Percentiles rank a stretch among this genome's conserved stretches.
Evolutionary conservation across 139 green algal genomes (phyloP).

Genomic region (Chara braunii): DNA sequence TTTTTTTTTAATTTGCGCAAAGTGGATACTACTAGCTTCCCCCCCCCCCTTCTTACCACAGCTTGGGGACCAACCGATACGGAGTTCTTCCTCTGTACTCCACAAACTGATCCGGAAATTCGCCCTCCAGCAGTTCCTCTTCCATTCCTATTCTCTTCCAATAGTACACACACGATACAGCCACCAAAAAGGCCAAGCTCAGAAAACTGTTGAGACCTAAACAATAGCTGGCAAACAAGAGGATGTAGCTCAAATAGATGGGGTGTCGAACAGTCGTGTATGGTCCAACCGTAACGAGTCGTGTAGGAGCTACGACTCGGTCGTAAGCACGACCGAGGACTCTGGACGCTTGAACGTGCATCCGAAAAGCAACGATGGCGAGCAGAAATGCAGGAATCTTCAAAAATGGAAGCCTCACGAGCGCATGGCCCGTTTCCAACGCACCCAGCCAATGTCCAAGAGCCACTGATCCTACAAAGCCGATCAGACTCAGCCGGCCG

Average conservation of each 20-base stretch:
- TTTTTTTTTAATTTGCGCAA: too few relatives aligned
- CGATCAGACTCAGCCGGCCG: constrained; percentile 13
- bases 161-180: constrained; percentile 13
- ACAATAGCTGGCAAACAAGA: constrained; percentile 55
- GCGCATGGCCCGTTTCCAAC: constrained; percentile 31
- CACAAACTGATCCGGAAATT: constrained; percentile 7
- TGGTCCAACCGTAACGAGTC: constrained; percentile 49
- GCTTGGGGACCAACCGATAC: constrained; percentile 18
- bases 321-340: constrained; percentile 51
- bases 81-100: constrained; percentile 9
- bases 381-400: constrained; percentile 21
- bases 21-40: too few relatives aligned
- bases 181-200: constrained; percentile 6
- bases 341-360: too few relatives aligned
- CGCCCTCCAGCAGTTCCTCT: constrained; percentile 15
- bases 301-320: constrained; percentile 45
- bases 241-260: constrained; percentile 64
- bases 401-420: constrained; percentile 11
- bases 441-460: constrained; percentile 45
- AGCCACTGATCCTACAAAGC: constrained; percentile 47
- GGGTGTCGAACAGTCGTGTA: constrained; percentile 59
- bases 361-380: too few relatives aligned
- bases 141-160: neutral
- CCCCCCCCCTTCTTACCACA: constrained; percentile 3
- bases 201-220: constrained; percentile 37